Evolutionary conservation across 164 flowering plant species (phyloP), one percentile per base, ranked within the genome.

Genomic region (Chloranthus sessilifolius): DNA sequence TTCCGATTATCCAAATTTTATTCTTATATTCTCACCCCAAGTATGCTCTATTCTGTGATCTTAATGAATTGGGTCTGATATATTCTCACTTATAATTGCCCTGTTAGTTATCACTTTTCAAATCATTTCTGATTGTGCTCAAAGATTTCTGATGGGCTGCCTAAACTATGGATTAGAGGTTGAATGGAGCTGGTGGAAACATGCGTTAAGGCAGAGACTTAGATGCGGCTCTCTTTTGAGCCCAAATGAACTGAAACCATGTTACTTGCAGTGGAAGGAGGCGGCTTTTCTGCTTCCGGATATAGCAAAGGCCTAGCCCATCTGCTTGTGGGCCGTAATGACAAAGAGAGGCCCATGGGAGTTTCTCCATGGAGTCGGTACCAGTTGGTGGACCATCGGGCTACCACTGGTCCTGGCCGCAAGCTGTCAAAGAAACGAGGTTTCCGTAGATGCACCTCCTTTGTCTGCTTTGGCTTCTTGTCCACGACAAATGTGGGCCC

Each of bases 191-290:
- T n/a, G n/a, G n/a, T n/a, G n/a, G n/a, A n/a, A n/a, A n/a, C 15
- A 14, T 30, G 14, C 19, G 12, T n/a, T n/a, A n/a, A n/a, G n/a
- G n/a, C n/a, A n/a, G n/a, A n/a, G n/a, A n/a, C n/a, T n/a, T n/a
- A n/a, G n/a, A n/a, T n/a, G n/a, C n/a, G n/a, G n/a, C n/a, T 20
- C 38, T n/a, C 31, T 43, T 56, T 51, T 70, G 58, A 69, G 75
- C 48, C 52, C 86, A 54, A 75, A 90, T 87, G 95, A 77, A 68
- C 62, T 75, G 78, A 62, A 71, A 87, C 76, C 74, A 91, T 91
- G 98, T 81, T 91, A 83, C 68, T 91, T 36, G 82, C 98, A 77
- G 96, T 80, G 58, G 98, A 91, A 81, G 95, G 98, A 78, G 98
- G 98, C 64, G 95, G 97, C 28, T 91, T 87, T 71, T 91, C 96